phyloP scores from a whole-genome alignment of 192 early-diverging fungal species.

The Allomyces macrogynus region DNA sequence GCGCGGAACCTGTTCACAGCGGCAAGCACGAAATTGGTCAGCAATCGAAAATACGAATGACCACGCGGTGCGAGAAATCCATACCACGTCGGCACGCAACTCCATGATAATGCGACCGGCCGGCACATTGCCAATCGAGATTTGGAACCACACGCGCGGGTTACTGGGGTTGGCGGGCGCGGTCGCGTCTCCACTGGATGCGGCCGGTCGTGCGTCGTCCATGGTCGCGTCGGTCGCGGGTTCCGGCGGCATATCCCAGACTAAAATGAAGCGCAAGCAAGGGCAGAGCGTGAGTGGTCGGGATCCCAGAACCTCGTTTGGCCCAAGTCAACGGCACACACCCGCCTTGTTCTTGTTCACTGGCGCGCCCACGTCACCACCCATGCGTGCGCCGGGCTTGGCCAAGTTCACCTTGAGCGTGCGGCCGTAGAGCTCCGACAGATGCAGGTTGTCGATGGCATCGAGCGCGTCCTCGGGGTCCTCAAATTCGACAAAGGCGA shows the following conservation, averaged over 20 bases:
- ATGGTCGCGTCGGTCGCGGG: too few species aligned
- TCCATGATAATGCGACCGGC: constrained; percentile 17
- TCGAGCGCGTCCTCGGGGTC: constrained; percentile 54
- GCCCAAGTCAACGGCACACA: too few species aligned
- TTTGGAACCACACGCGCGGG: constrained; percentile 15
- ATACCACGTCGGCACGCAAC: constrained; percentile 2
- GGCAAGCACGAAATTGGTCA: too few species aligned
- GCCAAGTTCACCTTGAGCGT: constrained; percentile 78
- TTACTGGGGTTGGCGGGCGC: constrained; percentile 4
- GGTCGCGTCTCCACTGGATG: too few species aligned
- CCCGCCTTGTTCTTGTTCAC: too few species aligned
- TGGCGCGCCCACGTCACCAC: too few species aligned
- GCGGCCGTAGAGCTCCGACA: constrained; percentile 68
- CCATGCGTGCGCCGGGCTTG: constrained; percentile 21
- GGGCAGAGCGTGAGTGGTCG: too few species aligned
- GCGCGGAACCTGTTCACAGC: not conserved
- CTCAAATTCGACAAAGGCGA: constrained; percentile 92
- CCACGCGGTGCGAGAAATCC: not conserved
- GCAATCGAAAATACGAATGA: too few species aligned
- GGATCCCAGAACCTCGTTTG: too few species aligned
- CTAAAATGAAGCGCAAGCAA: too few species aligned
- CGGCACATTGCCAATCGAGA: constrained; percentile 14
- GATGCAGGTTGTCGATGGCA: constrained; percentile 89
- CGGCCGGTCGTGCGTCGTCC: too few species aligned
- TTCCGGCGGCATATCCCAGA: too few species aligned